phyloP scores from a whole-genome alignment of 2,329 filamentous ascomycete genomes.

The Aspergillus sp. region DNA sequence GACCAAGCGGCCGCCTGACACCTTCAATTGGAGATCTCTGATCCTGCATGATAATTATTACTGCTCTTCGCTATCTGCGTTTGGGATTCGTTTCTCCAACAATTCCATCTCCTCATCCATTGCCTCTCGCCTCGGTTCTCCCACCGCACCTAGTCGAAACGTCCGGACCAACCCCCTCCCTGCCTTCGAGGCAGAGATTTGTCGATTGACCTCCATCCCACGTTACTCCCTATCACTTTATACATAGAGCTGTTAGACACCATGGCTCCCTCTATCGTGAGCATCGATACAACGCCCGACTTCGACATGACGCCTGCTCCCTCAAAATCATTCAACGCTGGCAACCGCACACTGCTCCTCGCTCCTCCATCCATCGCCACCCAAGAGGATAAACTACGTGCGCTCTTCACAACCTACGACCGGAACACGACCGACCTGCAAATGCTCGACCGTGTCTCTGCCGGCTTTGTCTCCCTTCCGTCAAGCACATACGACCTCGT shows the following conservation, averaged over 20 bases:
- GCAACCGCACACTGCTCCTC: constrained; percentile 71
- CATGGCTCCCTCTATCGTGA: constrained; percentile 25
- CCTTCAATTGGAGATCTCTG: neutral
- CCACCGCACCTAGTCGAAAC: neutral
- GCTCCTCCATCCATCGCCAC: constrained; percentile 87
- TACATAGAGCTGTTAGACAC: neutral
- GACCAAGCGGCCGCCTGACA: neutral
- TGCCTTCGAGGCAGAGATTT: neutral
- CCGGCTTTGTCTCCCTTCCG: constrained; percentile 77
- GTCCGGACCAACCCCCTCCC: too few species aligned
- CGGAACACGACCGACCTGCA: constrained; percentile 81
- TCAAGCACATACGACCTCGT: constrained; percentile 77
- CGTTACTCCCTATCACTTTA: neutral
- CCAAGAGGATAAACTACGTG: constrained; percentile 74
- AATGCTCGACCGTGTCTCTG: constrained; percentile 92
- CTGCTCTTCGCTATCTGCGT: neutral
- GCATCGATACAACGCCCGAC: constrained; percentile 58
- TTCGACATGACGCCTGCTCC: constrained; percentile 40
- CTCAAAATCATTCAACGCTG: constrained; percentile 22
- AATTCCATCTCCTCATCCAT: neutral
- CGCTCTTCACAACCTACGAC: constrained; percentile 70
- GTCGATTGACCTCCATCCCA: neutral
- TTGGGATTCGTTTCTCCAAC: neutral
- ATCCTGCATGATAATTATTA: neutral
- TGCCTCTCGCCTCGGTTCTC: neutral